These are phyloP conservation scores for Cyclotella baltica DNA, from an alignment of 108 stramenopile species.

Conservation along the genomic window DNA sequence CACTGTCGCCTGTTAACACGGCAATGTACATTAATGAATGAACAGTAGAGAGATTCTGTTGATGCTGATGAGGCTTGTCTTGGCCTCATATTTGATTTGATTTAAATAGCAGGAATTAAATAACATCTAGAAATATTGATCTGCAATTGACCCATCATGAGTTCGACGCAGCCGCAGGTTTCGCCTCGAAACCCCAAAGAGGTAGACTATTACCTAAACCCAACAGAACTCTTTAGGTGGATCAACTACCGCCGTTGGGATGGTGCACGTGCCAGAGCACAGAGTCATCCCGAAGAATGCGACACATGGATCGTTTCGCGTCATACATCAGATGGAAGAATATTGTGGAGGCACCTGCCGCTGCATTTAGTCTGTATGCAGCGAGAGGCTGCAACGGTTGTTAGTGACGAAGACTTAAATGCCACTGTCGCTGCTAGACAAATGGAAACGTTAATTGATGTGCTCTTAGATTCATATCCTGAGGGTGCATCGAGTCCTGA, in stretches of 20 bases:
- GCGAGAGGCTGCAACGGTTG: constrained; percentile 42
- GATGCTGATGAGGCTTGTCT: too few relatives aligned
- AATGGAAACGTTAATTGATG: constrained; percentile 54
- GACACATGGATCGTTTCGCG: constrained; percentile 56
- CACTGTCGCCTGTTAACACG: too few relatives aligned
- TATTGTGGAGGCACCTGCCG: constrained; percentile 55
- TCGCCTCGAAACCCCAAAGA: constrained; percentile 41
- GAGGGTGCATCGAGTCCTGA: constrained; percentile 58
- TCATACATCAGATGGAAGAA: constrained; percentile 43
- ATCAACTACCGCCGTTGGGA: constrained; percentile 74
- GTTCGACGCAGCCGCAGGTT: background rate
- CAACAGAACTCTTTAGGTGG: constrained; percentile 69
- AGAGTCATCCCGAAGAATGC: constrained; percentile 53
- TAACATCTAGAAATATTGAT: background rate
- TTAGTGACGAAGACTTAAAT: constrained; percentile 38
- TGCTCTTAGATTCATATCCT: constrained; percentile 50
- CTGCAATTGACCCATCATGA: background rate
- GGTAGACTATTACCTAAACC: constrained; percentile 67
- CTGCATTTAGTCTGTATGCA: constrained; percentile 61
- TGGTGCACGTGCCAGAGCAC: constrained; percentile 57
- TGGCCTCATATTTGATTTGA: too few relatives aligned
- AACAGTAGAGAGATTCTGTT: too few relatives aligned
- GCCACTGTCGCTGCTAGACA: constrained; percentile 41
- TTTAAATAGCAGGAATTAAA: too few relatives aligned
- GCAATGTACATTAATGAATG: too few relatives aligned